These are phyloP conservation scores for Phytophthora pisi DNA, from an alignment of 352 stramenopile species.

Conservation along the genomic window DNA sequence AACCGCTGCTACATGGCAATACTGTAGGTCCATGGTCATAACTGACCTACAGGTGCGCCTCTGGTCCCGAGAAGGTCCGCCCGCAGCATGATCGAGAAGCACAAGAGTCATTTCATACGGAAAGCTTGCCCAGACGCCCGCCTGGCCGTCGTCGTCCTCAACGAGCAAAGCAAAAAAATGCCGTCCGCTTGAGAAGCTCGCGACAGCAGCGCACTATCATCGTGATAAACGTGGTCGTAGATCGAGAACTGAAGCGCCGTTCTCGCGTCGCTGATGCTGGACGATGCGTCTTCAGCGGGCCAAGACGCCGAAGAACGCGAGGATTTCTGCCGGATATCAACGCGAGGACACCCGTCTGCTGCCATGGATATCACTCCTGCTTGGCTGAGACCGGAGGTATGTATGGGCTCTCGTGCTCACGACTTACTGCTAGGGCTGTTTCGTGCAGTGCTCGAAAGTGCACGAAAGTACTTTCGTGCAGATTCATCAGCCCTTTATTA, in stretches of 20 bases:
- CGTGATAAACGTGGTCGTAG: conserved; percentile 48
- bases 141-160: conserved; percentile 44
- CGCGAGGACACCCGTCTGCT: conserved; percentile 28
- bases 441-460: no score
- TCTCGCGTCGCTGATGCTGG: neutral
- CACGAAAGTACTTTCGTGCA: no score
- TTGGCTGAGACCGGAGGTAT: conserved; percentile 54
- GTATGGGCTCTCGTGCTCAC: conserved; percentile 48
- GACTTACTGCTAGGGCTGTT: conserved; percentile 21
- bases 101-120: no score
- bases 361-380: conserved; percentile 43
- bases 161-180: conserved; percentile 60
- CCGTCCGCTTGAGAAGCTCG: conserved; percentile 52
- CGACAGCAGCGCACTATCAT: conserved; percentile 37
- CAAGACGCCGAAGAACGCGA: conserved; percentile 46
- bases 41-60: neutral
- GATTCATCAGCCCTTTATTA: no score
- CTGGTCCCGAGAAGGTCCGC: conserved; percentile 50
- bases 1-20: neutral
- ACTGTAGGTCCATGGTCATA: no score
- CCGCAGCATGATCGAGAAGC: conserved; percentile 62
- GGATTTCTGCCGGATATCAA: conserved; percentile 31
- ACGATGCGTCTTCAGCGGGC: conserved; percentile 22
- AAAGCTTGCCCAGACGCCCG: no score
- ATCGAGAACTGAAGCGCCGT: conserved; percentile 34